phyloP scores from a whole-genome alignment of 768 basidiomycete species.

The Lactarius sp. region DNA sequence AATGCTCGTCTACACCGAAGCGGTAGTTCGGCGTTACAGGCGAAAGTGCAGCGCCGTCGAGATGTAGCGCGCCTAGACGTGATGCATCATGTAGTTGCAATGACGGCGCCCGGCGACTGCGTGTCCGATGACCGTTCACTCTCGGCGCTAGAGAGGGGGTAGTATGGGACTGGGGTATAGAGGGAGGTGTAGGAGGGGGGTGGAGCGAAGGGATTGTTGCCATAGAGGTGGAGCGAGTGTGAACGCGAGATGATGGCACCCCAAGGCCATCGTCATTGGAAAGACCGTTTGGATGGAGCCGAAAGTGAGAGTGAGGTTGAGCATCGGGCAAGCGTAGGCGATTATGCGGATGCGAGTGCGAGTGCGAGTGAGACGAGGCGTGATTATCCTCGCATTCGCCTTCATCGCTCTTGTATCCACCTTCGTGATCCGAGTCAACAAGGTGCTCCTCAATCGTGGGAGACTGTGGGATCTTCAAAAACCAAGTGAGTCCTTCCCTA shows the following conservation, averaged over 20 bases:
- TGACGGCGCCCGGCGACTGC: conserved; percentile 22
- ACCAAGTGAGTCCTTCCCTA: conserved; percentile 8
- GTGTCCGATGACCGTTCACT: neutral
- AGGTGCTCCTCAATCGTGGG: conserved; percentile 17
- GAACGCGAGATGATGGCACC: conserved; percentile 22
- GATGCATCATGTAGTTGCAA: conserved; percentile 17
- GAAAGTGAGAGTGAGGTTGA: conserved; percentile 14
- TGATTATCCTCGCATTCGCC: too few species aligned
- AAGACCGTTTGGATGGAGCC: conserved; percentile 31
- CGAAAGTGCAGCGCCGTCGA: conserved; percentile 34
- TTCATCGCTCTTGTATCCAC: conserved; percentile 27
- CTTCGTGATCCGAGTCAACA: conserved; percentile 8
- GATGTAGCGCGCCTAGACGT: conserved; percentile 4
- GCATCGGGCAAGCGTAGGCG: conserved; percentile 19
- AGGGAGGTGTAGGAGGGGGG: conserved; percentile 25
- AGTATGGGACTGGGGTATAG: conserved; percentile 28
- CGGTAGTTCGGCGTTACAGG: conserved; percentile 66
- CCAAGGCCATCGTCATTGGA: conserved; percentile 10
- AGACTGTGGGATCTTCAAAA: conserved; percentile 2
- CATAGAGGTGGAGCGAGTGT: conserved; percentile 27
- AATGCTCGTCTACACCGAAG: conserved; percentile 51
- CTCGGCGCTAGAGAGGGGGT: conserved; percentile 8
- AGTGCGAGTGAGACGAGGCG: conserved; percentile 22
- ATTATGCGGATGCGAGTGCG: conserved; percentile 23
- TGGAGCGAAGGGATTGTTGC: conserved; percentile 23